Evolutionary conservation across 768 basidiomycete genomes (phyloP).

Genomic region (Lentinus brumalis): DNA sequence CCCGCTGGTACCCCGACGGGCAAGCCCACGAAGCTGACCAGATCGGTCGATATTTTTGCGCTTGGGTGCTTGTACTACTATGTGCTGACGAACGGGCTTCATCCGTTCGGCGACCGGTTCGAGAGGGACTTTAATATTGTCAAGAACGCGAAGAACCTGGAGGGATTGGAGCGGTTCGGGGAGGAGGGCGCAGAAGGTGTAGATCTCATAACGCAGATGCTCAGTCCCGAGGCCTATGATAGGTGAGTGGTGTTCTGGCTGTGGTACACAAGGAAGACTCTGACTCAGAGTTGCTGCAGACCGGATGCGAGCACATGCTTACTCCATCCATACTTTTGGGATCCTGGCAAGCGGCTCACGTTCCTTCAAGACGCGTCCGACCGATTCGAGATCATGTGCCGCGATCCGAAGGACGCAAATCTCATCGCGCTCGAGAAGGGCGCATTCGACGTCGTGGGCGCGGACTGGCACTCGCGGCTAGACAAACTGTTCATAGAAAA

Average conservation of each 20-base stretch:
- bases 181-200: constrained; percentile 94
- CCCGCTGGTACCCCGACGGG: constrained; percentile 41
- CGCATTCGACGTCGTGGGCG: constrained; percentile 74
- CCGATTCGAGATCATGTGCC: constrained; percentile 96
- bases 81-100: constrained; percentile 83
- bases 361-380: constrained; percentile 99
- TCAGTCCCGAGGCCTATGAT: constrained; percentile 70
- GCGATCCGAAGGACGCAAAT: constrained; percentile 81
- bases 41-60: constrained; percentile 96
- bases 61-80: constrained; percentile 96
- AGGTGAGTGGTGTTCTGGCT: constrained; percentile 56
- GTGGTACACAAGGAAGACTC: background rate
- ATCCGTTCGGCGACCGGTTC: constrained; percentile 93
- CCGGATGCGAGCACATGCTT: constrained; percentile 89
- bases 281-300: constrained; percentile 40
- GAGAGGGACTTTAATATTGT: constrained; percentile 95
- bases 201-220: constrained; percentile 77
- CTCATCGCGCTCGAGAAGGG: constrained; percentile 74
- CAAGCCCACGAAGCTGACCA: constrained; percentile 76
- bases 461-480: constrained; percentile 86
- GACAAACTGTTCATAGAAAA: constrained; percentile 93
- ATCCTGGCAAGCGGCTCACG: constrained; percentile 75
- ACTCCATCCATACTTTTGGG: constrained; percentile 97
- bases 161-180: constrained; percentile 75
- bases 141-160: constrained; percentile 72